These are phyloP conservation scores for Colletotrichum sp. DNA, from an alignment of 2,329 filamentous ascomycete genomes.

Conservation along the genomic window DNA sequence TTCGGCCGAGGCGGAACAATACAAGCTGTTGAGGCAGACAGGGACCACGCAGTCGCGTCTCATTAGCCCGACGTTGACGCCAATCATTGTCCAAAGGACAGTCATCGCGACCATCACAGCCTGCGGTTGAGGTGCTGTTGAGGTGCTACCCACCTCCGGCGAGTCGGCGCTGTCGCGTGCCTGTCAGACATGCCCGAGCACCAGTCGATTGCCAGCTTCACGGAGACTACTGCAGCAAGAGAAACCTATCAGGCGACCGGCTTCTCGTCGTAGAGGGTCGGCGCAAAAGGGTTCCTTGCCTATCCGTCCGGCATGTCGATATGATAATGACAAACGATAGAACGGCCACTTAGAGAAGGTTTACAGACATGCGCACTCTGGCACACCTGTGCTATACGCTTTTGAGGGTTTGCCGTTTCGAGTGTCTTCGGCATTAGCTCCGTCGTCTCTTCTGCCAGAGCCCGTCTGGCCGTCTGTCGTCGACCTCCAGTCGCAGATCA, in stretches of 20 bases:
- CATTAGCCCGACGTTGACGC: neutral
- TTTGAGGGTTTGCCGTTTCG: neutral
- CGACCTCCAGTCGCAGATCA: constrained; percentile 1
- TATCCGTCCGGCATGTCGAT: constrained; percentile 1
- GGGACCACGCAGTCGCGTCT: neutral
- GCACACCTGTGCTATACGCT: neutral
- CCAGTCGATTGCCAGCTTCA: neutral
- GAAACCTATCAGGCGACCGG: neutral
- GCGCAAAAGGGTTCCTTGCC: neutral
- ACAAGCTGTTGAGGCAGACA: neutral
- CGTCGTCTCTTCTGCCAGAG: neutral
- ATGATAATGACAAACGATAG: neutral
- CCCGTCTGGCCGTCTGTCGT: neutral
- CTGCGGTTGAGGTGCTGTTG: neutral
- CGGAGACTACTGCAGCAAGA: neutral
- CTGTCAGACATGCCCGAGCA: neutral
- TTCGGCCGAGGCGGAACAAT: neutral
- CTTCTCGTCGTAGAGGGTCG: neutral
- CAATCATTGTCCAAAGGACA: neutral
- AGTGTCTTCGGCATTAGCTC: neutral
- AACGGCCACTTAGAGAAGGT: neutral
- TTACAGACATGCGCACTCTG: neutral
- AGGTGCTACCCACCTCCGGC: neutral
- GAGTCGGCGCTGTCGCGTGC: neutral
- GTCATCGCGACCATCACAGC: neutral